phyloP scores from a whole-genome alignment of 2,329 filamentous ascomycete species.

The Aspergillus terreus region DNA sequence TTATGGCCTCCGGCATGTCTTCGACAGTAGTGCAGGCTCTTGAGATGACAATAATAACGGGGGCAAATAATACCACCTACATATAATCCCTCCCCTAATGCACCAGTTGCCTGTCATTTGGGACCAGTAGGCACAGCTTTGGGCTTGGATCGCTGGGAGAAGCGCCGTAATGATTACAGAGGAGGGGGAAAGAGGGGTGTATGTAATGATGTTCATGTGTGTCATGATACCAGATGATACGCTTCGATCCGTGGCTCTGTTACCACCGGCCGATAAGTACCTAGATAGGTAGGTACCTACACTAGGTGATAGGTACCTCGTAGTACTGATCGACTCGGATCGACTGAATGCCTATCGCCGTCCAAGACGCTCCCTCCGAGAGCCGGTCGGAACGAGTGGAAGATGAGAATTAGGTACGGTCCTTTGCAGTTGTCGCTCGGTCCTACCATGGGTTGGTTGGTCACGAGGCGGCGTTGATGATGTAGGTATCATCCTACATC shows the following conservation, averaged over 20 bases:
- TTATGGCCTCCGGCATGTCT: slow-evolving; percentile 21
- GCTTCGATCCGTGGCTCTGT: background rate
- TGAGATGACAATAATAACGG: slow-evolving; percentile 4
- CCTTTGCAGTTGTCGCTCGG: too few relatives aligned
- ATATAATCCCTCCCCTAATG: slow-evolving; percentile 1
- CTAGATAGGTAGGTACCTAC: background rate
- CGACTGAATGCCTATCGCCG: background rate
- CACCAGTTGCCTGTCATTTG: slow-evolving; percentile 10
- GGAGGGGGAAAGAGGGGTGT: background rate
- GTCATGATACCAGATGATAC: background rate
- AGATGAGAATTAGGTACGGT: too few relatives aligned
- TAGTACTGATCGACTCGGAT: background rate
- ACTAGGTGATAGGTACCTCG: background rate
- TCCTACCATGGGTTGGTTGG: background rate
- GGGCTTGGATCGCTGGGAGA: background rate
- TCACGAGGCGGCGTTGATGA: background rate
- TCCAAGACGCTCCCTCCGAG: too few relatives aligned
- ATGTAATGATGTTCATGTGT: background rate
- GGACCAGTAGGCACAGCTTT: background rate
- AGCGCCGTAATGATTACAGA: background rate
- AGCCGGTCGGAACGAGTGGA: too few relatives aligned
- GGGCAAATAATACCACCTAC: background rate
- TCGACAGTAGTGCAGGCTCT: slow-evolving; percentile 11
- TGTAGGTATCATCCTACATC: background rate
- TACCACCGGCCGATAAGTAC: background rate